A percentile compares a stretch with the other conserved stretches of the same genome.
Evolutionary conservation across 345 rosid species (phyloP).

Genomic region (Camelina neglecta): DNA sequence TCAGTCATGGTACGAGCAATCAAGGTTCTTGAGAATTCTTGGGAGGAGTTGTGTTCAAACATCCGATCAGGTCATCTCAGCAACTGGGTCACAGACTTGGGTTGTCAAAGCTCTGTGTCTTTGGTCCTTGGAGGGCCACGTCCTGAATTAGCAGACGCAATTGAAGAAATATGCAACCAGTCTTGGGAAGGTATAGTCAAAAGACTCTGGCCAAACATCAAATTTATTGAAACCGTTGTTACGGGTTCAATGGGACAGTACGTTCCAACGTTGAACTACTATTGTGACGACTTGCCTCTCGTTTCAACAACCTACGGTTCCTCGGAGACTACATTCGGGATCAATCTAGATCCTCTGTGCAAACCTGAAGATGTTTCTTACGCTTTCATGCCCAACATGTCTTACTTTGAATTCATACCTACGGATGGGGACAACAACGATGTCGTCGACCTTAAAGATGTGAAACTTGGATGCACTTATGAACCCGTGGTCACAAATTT

Average conservation of each 20-base stretch:
- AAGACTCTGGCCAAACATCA: conserved; percentile 78
- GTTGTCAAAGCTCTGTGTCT: conserved; percentile 59
- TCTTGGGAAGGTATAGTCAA: conserved; percentile 89
- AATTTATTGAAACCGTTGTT: conserved; percentile 80
- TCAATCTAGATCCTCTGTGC: conserved; percentile 76
- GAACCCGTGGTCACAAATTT: conserved; percentile 92
- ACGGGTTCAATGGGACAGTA: conserved; percentile 97
- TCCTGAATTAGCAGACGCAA: conserved; percentile 55
- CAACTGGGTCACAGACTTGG: conserved; percentile 72
- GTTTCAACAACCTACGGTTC: conserved; percentile 91
- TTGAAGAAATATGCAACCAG: conserved; percentile 56
- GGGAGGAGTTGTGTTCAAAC: conserved; percentile 77
- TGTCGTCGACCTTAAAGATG: conserved; percentile 70
- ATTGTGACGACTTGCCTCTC: conserved; percentile 78
- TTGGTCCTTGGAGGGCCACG: conserved; percentile 53
- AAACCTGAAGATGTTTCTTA: conserved; percentile 80
- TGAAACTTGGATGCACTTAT: conserved; percentile 71
- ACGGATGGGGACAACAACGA: conserved; percentile 52
- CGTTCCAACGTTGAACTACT: conserved; percentile 69
- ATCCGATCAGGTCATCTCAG: conserved; percentile 68
- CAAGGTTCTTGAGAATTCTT: conserved; percentile 69
- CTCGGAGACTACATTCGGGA: conserved; percentile 85
- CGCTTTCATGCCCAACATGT: conserved; percentile 85
- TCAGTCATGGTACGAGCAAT: conserved; percentile 83
- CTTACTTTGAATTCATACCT: conserved; percentile 83